Evolutionary conservation across 2,329 filamentous ascomycete species (phyloP), one percentile per base, ranked within the genome.

Genomic region (Orbilia ellipsospora): DNA sequence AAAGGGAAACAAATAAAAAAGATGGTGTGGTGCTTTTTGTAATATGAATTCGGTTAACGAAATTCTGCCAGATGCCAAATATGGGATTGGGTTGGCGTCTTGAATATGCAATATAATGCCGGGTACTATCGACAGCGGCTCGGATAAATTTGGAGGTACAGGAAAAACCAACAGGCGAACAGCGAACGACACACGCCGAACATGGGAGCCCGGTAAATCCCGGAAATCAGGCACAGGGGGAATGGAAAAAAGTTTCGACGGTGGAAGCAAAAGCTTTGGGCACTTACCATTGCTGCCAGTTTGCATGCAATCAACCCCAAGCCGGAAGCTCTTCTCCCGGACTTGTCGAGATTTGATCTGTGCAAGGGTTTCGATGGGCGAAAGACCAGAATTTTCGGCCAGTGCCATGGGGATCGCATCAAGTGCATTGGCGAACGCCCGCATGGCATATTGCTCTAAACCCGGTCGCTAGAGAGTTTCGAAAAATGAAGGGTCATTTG

Each of bases 381-480:
- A 96, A 77, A 98, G 86, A 77, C 95, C 95, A 79, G 92, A 96
- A 87, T 99, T 99, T 87, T 99, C 94, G 8, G 95, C 94, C 75
- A 99, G 87, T 1, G 95, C 93, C 93, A 99, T 95, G 40, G 95
- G 95, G 0, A 99, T 87, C 1, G 92, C 87, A 83, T 99, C 95
- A 42, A 99, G 88, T 4, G 95, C 96, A 83, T 98, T 94, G 76
- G 95, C 89, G 82, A 99, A 99, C 23, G 95, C 95, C 77, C 95
- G 92, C 94, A 99, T 99, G 78, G 94, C 94, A 83, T 99, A 99
- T 84, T 99, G 95, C 84, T 97, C 94, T 45, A 99, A 88, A n/a
- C 95, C 95, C 23, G 94, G 92, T 62, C 93, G 97, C 89, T 89
- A 81, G 65, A 70, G 36, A 59, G 56, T 50, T 61, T 26, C 45